Evolutionary conservation across 768 basidiomycete species (phyloP), one percentile per base, ranked within the genome.

Genomic region (Lentinula raphanica): DNA sequence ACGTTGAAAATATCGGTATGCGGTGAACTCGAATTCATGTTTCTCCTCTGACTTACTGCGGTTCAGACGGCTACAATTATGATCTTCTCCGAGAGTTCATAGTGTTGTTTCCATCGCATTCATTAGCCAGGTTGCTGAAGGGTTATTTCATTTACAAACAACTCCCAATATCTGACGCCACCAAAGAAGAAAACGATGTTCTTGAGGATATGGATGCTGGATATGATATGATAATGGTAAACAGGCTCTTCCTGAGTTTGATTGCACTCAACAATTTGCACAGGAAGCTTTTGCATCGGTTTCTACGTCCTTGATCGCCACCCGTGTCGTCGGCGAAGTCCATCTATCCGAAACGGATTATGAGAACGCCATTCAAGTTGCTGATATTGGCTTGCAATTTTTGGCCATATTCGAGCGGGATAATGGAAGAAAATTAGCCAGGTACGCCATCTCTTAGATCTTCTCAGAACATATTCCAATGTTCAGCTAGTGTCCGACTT

Each of bases 311-410:
- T 72, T 90, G 7, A 68, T 94, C 32, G 87, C 85, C 0, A 84
- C 82, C 63, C 80, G 89, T 19, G 75, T 94, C 13, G 69, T 86
- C 31, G 75, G 82, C 0, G 80, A 87, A 40, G 75, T 90, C 36
- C 90, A 93, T 65, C 70, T 84, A 5, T 68, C 73, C 28, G 87
- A 92, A 60, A 67, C 76, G 13, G 94, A 98, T 69, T 90, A 89
- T 69, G 76, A 84, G 46, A 87, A 85, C 61, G 82, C 86, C 0
- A 82, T 90, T 54, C 83, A 82, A 48, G 78, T 81, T 0, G 83
- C 90, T 1, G 92, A 94, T 64, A 81, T 77, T 39, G 90, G 90
- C 0, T 69, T 94, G 38, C 75, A 77, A 27, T 71, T 87, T 4
- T 65, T 91, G 7, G 72, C 72, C 9, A 75, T 71, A 28, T 66